Evolutionary conservation across 2,329 filamentous ascomycete species (phyloP).

Genomic region (Didymella keratinophila): DNA sequence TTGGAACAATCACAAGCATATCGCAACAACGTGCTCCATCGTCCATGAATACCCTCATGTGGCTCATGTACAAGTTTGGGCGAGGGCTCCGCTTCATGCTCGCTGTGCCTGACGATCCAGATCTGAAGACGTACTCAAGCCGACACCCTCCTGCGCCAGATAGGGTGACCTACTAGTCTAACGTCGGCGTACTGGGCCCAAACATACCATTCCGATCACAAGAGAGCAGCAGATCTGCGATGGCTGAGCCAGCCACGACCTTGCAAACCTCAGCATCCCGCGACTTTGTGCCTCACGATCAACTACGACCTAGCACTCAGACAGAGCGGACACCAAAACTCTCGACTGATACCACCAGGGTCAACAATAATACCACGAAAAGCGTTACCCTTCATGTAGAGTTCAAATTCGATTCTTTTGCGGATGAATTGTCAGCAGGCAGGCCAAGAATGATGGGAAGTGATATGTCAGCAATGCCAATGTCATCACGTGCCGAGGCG

Average conservation of each 20-base stretch:
- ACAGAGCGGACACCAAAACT: neutral
- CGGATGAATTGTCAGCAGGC: too few relatives aligned
- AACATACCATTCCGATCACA: neutral
- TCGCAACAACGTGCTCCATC: neutral
- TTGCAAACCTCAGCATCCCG: neutral
- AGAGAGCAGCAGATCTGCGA: neutral
- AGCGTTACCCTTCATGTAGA: too few relatives aligned
- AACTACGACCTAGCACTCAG: neutral
- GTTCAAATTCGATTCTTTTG: too few relatives aligned
- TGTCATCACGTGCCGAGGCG: constrained; percentile 39
- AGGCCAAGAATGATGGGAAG: too few relatives aligned
- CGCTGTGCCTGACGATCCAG: constrained; percentile 21
- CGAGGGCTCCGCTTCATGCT: constrained; percentile 26
- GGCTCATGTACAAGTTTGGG: constrained; percentile 5
- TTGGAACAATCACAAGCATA: neutral
- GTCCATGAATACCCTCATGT: neutral
- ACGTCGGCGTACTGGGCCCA: neutral
- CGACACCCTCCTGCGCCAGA: constrained; percentile 2
- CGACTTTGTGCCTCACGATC: neutral
- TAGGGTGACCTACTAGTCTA: neutral
- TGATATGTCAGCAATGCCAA: constrained; percentile 34
- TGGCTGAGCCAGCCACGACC: neutral
- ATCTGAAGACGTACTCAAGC: constrained; percentile 22
- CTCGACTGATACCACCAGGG: neutral
- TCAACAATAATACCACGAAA: constrained; percentile 3